phyloP scores from a whole-genome alignment of 2,329 filamentous ascomycete genomes.

The Penicillium sp. region DNA sequence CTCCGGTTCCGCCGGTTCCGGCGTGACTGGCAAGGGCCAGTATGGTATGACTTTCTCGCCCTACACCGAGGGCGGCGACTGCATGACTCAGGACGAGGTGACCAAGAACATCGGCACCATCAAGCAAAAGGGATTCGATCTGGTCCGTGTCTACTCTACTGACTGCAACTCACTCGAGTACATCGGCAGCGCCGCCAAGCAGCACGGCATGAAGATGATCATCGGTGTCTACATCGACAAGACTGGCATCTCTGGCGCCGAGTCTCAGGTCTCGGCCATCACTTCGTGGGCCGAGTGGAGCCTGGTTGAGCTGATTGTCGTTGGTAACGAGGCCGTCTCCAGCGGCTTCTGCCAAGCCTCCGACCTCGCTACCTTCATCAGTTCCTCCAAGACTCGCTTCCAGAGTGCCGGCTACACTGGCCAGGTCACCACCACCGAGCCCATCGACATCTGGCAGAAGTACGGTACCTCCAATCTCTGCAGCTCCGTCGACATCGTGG shows the following conservation, averaged over 20 bases:
- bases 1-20: slow-evolving; percentile 25
- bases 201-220: slow-evolving; percentile 72
- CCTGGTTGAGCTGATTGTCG: slow-evolving; percentile 72
- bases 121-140: slow-evolving; percentile 63
- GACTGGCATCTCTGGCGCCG: slow-evolving; percentile 59
- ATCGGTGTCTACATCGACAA: slow-evolving; percentile 81
- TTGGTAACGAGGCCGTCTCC: slow-evolving; percentile 90
- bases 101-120: slow-evolving; percentile 61
- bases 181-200: slow-evolving; percentile 66
- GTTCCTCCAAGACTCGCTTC: slow-evolving; percentile 63
- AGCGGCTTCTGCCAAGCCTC: slow-evolving; percentile 63
- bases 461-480: slow-evolving; percentile 61
- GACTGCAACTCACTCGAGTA: slow-evolving; percentile 80
- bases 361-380: slow-evolving; percentile 69
- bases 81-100: slow-evolving; percentile 63
- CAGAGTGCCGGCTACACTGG: slow-evolving; percentile 65
- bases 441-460: slow-evolving; percentile 70
- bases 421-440: slow-evolving; percentile 79
- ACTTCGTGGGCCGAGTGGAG: slow-evolving; percentile 70
- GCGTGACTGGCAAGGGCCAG: slow-evolving; percentile 45
- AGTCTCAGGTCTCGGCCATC: slow-evolving; percentile 72
- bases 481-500: slow-evolving; percentile 70
- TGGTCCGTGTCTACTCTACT: slow-evolving; percentile 82
- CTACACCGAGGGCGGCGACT: slow-evolving; percentile 58
- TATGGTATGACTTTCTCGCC: slow-evolving; percentile 81